Conservation (phyloP, 2,329 filamentous ascomycete species). For the Rutstroemia sp. region DNA sequence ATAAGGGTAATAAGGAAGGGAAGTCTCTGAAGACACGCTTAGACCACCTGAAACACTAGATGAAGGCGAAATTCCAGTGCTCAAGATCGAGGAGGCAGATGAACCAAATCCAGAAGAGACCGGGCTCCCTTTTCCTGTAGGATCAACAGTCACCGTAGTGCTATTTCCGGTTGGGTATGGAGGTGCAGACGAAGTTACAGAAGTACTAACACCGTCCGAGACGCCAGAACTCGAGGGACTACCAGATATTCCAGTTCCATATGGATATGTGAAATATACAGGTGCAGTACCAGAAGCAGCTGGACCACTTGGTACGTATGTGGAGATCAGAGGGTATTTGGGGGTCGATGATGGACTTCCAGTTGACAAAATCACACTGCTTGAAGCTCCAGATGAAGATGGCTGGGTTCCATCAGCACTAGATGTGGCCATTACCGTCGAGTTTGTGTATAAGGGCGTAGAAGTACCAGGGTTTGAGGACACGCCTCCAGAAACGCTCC, state of each 20-base stretch:
- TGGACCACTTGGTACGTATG: not conserved
- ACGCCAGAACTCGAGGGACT: not conserved
- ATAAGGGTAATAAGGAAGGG: conserved; percentile 10
- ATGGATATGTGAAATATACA: not conserved
- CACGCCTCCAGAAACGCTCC: conserved; percentile 1
- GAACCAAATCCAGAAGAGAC: not conserved
- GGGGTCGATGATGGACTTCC: not conserved
- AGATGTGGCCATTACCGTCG: not conserved
- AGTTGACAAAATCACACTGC: conserved; percentile 1
- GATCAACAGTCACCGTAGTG: not conserved
- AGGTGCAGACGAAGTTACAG: not conserved
- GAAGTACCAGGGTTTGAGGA: not conserved
- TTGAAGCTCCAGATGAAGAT: not conserved
- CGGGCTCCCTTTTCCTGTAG: conserved; percentile 7
- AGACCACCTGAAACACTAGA: conserved; percentile 8
- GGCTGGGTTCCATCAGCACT: not conserved
- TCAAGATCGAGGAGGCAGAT: conserved; percentile 1
- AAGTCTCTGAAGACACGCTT: conserved; percentile 1
- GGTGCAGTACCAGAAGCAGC: not conserved
- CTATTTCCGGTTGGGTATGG: conserved; percentile 13
- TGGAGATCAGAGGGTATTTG: not conserved
- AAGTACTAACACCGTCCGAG: not conserved
- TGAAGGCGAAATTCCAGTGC: conserved; percentile 8
- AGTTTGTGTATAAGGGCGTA: conserved; percentile 1
- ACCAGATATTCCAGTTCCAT: not conserved